phyloP scores from a whole-genome alignment of 2,329 filamentous ascomycete species.

The Mollisiaceae sp. region DNA sequence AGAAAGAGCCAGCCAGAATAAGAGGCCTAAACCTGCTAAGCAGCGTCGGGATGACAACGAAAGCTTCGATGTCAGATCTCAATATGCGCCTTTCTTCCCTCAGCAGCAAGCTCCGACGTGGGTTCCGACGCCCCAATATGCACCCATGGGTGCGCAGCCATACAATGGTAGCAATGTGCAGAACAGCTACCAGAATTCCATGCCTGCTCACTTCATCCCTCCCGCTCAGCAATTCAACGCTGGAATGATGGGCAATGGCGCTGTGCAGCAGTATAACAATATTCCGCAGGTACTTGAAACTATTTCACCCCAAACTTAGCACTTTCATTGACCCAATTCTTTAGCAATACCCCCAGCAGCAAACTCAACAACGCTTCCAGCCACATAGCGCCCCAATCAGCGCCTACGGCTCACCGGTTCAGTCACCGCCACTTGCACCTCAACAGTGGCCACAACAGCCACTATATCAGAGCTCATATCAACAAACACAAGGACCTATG shows the following conservation, averaged over 20 bases:
- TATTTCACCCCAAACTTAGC: neutral
- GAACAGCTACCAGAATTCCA: conserved; percentile 36
- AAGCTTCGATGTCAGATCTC: conserved; percentile 67
- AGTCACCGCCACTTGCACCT: conserved; percentile 37
- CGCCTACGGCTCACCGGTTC: conserved; percentile 42
- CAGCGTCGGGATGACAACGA: conserved; percentile 69
- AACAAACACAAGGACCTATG: conserved; percentile 38
- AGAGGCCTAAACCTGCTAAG: conserved; percentile 69
- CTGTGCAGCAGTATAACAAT: conserved; percentile 35
- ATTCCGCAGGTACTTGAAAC: conserved; percentile 37
- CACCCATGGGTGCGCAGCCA: conserved; percentile 54
- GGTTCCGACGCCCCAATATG: conserved; percentile 60
- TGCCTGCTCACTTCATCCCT: conserved; percentile 50
- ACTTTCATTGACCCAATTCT: conserved; percentile 21
- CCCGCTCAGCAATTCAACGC: conserved; percentile 39
- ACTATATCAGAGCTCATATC: conserved; percentile 40
- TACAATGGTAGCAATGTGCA: conserved; percentile 53
- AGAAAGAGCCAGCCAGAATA: conserved; percentile 74
- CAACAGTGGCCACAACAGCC: conserved; percentile 41
- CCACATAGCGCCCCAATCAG: conserved; percentile 42
- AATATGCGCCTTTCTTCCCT: conserved; percentile 72
- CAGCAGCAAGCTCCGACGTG: conserved; percentile 61
- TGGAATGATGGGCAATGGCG: conserved; percentile 46
- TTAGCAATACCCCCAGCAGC: conserved; percentile 40
- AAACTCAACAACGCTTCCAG: conserved; percentile 39